Base-by-base conservation (phyloP, 1,284 basidiomycete species). In the Apiotrichum laibachii region DNA sequence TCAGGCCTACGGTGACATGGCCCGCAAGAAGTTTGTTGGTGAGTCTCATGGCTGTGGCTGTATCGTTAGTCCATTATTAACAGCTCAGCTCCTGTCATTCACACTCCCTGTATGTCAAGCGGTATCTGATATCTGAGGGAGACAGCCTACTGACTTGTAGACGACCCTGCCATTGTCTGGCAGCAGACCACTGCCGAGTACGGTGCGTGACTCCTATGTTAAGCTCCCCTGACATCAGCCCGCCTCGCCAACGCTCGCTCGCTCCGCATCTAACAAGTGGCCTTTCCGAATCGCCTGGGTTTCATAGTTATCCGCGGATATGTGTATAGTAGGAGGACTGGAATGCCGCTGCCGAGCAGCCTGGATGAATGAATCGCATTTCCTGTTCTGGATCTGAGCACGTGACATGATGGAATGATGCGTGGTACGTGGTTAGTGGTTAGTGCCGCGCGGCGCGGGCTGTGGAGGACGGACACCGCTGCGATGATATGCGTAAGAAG, bases 21-120 rank as follows among this genome's bases (percentile, higher is more conserved):
- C 51, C n/a, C 50, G 50, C 39, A 55, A 53, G 45, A 55, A 53
- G 45, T 16, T 26, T 52, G 26, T 31, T 31, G 26, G 58, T 59
- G 13, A 33, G 58, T 47, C 2, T 4, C n/a, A n/a, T n/a, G 4
- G 10, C 34, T 10, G 10, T 21, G 19, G 21, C 19, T 11, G n/a
- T 43, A 8, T 3, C 15, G 42, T n/a, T 19, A 11, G 18, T 19
- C 39, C 6, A 18, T 5, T 18, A n/a, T 16, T 44, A 19, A 44
- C 35, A 16, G 26, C 43, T 33, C 34, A 19, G 13, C n/a, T 35
- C 26, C 46, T 11, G 35, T 21, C 7, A 10, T 44, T 13, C 49
- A 39, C 46, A 15, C 47, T 26, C 11, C 54, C 22, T 16, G 54
- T 43, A 22, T 11, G 53, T 48, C 21, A 16, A 15, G 26, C 26